Conservation (phyloP, 805 yeast species). For the Debaryomyces hansenii region DNA sequence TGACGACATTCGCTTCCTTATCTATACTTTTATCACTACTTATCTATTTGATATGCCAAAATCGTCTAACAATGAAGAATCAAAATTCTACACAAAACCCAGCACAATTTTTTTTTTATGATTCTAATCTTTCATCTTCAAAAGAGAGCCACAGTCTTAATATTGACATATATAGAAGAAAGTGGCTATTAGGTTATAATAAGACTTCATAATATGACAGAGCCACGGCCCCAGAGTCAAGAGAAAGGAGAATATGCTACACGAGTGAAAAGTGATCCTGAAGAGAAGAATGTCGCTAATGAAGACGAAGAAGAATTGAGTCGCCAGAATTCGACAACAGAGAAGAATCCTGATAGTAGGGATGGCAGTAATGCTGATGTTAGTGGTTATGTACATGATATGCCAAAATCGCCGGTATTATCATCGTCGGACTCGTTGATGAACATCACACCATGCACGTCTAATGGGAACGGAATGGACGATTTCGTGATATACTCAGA, state of each 20-base stretch:
- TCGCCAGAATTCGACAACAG: not conserved
- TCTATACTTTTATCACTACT: not conserved
- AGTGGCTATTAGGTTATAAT: not conserved
- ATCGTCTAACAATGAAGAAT: not conserved
- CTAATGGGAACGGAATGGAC: conserved; percentile 16
- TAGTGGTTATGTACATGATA: not conserved
- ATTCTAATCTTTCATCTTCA: not conserved
- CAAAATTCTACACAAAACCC: not conserved
- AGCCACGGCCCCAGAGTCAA: not conserved
- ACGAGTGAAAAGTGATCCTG: too few relatives aligned
- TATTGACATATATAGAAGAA: not conserved
- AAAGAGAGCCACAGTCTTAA: not conserved
- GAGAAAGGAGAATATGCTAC: not conserved
- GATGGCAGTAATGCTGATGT: not conserved
- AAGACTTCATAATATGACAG: not conserved
- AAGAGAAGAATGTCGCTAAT: too few relatives aligned
- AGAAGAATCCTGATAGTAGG: not conserved
- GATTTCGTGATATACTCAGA: conserved; percentile 36
- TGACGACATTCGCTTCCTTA: conserved; percentile 14
- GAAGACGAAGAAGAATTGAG: too few relatives aligned
- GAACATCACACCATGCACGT: conserved; percentile 20
- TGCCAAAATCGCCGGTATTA: conserved; percentile 21
- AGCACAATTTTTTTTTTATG: not conserved
- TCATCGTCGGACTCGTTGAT: conserved; percentile 20
- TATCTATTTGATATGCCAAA: not conserved